Base-by-base conservation (phyloP, 2,329 filamentous ascomycete genomes). In the Xylariaceae sp. region DNA sequence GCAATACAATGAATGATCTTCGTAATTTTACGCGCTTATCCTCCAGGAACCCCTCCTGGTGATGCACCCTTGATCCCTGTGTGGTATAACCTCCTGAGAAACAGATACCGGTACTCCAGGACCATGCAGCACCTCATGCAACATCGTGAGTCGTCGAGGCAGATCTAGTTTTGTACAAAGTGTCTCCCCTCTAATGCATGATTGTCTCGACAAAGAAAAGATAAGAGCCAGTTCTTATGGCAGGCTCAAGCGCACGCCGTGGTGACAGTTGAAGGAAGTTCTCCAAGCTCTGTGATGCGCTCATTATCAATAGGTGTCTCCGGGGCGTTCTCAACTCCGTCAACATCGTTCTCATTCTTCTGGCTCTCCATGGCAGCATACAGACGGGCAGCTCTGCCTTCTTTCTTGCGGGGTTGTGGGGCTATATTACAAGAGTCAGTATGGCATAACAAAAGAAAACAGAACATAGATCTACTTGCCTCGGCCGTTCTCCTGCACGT, bases 401-500 rank as follows among this genome's bases (percentile, higher is more conserved):
- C 67, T 45, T 69, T 69, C 58, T 69, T 69, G 56, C 67, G 66
- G 50, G 67, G 67, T 47, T 68, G 66, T 13, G 67, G 67, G 10
- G 67, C 67, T 69, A 36, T 22, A 19, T n/a, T 6, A 39, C 9
- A 46, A 47, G 2, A 39, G 60, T 63, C 57, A 62, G 54, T 39
- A 41, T 5, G 42, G 22, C 38, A 17, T 6, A 18, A 44, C 42
- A 41, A 16, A 28, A 17, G 28, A 41, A n/a, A 11, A 43, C n/a
- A 40, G 36, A 28, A n/a, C 31, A 6, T 41, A 47, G 2, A 41
- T 41, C 34, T 28, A 65, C 76, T 63, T 74, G 89, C 89, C 90
- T 78, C 94, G 89, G 58, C 89, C 90, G 71, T 99, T 99, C 72
- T 99, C 92, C 72, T 99, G 94, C 31, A 99, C 89, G 69, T 99